phyloP scores from a whole-genome alignment of 169 alveolate species.

The Eimeria acervulina region DNA sequence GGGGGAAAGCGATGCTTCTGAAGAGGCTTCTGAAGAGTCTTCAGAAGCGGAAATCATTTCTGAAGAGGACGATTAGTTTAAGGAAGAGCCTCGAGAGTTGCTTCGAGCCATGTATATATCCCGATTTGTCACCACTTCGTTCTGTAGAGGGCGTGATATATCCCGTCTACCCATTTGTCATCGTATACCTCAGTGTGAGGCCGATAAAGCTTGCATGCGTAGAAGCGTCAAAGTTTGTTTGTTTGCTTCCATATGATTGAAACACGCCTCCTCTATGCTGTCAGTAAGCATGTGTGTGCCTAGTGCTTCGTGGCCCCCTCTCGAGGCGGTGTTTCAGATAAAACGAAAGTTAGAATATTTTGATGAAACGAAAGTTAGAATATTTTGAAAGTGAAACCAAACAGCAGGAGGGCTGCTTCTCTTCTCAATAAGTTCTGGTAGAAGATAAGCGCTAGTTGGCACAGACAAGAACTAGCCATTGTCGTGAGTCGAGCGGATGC shows the following conservation, averaged over 20 bases:
- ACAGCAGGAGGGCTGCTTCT: neutral
- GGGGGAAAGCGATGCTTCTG: conserved; percentile 65
- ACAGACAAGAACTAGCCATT: neutral
- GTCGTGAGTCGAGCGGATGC: neutral
- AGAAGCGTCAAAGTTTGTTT: neutral
- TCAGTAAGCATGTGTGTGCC: neutral
- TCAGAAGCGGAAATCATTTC: conserved; percentile 57
- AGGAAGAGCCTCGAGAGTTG: neutral
- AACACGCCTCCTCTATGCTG: conserved; percentile 14
- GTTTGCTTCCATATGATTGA: neutral
- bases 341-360: neutral
- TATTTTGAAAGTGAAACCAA: neutral
- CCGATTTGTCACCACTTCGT: neutral
- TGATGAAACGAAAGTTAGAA: neutral
- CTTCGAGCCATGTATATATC: neutral
- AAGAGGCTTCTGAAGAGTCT: conserved; percentile 53
- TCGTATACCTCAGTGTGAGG: neutral
- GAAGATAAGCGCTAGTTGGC: neutral
- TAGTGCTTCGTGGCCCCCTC: neutral
- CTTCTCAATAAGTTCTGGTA: neutral
- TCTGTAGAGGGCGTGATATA: neutral
- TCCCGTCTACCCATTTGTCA: conserved; percentile 1
- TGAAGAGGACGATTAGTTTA: conserved; percentile 46
- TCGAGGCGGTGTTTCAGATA: neutral
- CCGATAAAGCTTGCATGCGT: neutral